Evolutionary conservation across 805 yeast species (phyloP), one percentile per base, ranked within the genome.

Genomic region (Saccharomyces mikatae): DNA sequence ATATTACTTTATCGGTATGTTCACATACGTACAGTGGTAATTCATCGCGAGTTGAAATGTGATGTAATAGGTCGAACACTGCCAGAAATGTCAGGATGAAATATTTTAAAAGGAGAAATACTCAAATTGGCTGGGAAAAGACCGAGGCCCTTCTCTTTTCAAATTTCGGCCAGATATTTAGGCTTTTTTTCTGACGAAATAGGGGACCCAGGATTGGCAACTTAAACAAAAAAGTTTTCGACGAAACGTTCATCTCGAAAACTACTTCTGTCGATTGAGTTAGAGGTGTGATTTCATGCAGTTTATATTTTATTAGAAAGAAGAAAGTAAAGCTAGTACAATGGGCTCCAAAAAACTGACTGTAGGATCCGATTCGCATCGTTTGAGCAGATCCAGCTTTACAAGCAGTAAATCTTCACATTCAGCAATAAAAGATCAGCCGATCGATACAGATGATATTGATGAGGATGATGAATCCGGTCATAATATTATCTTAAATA

Each of bases 391-490:
- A 36, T 36, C 44, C 44, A 36, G 44, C 10, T 36, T 36, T 36
- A 8, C 44, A 36, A 36, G 44, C 17, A 36, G 24, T 36, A 36
- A 36, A 6, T 36, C 44, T 4, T 36, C 44, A 36, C 44, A 6
- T 17, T 36, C 44, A 36, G 44, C 44, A 36, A 36, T 3, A n/a
- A 36, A 36, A 17, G 22, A 21, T 36, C 44, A 55, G 27, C 51
- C 49, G 1, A 56, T 62, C 1, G 71, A 73, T 54, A 68, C 76
- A 0, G 94, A 86, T 65, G 97, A 90, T 68, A 79, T 89, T 50
- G 98, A 94, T 70, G 98, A 91, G 67, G 83, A 91, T 44, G 97
- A 90, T 65, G 90, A 82, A 52, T 90, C 91, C 55, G 91, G 91
- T 29, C 96, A 91, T 70, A 86, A 84, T 52, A 90, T 92, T 50